Evolutionary conservation across 768 basidiomycete genomes (phyloP).

Genomic region (Tulasnella sp.): DNA sequence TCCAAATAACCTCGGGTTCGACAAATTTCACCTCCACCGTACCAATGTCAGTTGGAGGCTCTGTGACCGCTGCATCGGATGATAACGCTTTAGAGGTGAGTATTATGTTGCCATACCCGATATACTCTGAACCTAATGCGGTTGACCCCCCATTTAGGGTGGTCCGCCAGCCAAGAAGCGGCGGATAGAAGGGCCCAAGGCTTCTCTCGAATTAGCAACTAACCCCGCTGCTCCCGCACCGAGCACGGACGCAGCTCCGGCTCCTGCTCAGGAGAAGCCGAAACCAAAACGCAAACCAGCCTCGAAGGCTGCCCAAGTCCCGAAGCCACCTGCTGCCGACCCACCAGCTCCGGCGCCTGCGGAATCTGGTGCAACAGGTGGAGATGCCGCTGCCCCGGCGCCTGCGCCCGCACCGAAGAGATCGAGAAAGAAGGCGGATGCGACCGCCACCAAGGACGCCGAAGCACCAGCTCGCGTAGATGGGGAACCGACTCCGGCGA

Average conservation of each 20-base stretch:
- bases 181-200: neutral
- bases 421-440: neutral
- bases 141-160: neutral
- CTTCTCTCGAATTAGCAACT: neutral
- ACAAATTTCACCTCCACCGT: neutral
- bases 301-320: neutral
- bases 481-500: neutral
- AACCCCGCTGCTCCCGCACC: neutral
- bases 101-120: neutral
- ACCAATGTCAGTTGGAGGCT: neutral
- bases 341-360: neutral
- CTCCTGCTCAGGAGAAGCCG: neutral
- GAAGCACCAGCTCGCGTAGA: neutral
- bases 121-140: neutral
- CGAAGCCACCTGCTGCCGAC: neutral
- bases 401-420: neutral
- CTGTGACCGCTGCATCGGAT: neutral
- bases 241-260: neutral
- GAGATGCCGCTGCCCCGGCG: neutral
- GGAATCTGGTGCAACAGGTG: neutral
- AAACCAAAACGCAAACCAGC: neutral
- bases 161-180: neutral
- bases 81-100: neutral
- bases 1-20: neutral
- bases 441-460: neutral